Percentiles rank a stretch among this genome's conserved stretches.
Conservation (phyloP, 805 yeast genomes). For the Lachancea thermotolerans region DNA sequence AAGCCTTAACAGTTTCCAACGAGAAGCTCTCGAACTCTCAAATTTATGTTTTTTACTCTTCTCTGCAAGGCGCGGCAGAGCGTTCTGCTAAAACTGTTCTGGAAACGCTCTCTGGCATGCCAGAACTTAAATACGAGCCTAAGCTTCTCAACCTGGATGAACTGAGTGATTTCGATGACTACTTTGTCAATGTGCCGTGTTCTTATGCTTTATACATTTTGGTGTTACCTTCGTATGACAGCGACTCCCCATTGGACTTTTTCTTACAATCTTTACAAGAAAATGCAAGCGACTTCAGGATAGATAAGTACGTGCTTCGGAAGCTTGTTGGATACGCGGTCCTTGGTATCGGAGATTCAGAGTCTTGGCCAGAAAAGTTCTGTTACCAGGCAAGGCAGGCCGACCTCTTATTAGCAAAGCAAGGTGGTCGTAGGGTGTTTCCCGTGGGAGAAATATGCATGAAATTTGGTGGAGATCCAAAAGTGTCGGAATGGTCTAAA, state of each 20-base stretch:
- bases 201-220: slow-evolving; percentile 54
- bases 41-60: slow-evolving; percentile 68
- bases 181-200: slow-evolving; percentile 59
- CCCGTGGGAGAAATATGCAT: slow-evolving; percentile 82
- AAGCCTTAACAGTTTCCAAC: slow-evolving; percentile 36
- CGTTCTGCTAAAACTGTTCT: slow-evolving; percentile 53
- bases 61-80: slow-evolving; percentile 78
- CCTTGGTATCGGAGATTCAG: slow-evolving; percentile 81
- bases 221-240: slow-evolving; percentile 84
- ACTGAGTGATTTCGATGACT: slow-evolving; percentile 76
- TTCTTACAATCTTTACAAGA: slow-evolving; percentile 75
- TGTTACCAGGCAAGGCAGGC: slow-evolving; percentile 79
- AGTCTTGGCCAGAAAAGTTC: slow-evolving; percentile 76
- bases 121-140: slow-evolving; percentile 37
- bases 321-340: slow-evolving; percentile 74
- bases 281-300: slow-evolving; percentile 76
- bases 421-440: slow-evolving; percentile 80
- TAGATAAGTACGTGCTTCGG: slow-evolving; percentile 73
- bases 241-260: slow-evolving; percentile 87
- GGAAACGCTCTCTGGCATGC: slow-evolving; percentile 30
- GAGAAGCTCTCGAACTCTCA: slow-evolving; percentile 46
- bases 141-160: slow-evolving; percentile 67
- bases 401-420: slow-evolving; percentile 67
- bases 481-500: slow-evolving; percentile 60
- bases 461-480: slow-evolving; percentile 56